phyloP scores from a whole-genome alignment of 2,329 filamentous ascomycete species.

The Pestalotiopsis sp. region DNA sequence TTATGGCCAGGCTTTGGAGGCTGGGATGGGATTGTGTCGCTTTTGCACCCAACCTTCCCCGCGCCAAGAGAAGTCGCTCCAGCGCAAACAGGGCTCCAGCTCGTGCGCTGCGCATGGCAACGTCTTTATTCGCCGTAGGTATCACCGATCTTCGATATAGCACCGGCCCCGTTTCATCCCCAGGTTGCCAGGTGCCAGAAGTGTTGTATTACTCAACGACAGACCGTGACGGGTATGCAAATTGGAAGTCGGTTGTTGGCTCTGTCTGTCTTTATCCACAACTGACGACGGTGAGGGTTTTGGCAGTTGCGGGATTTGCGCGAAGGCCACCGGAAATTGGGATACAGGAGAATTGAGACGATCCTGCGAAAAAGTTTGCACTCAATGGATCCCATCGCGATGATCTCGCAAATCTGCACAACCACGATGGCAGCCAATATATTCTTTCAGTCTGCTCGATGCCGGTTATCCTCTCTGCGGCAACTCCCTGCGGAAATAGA shows the following conservation, averaged over 20 bases:
- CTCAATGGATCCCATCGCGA: background rate
- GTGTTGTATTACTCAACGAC: background rate
- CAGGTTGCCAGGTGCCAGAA: background rate
- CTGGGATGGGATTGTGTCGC: background rate
- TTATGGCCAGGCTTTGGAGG: background rate
- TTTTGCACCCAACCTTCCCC: background rate
- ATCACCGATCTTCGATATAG: background rate
- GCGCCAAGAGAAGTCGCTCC: background rate
- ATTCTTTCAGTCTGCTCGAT: background rate
- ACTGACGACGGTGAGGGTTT: background rate
- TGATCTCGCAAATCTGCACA: background rate
- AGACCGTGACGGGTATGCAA: background rate
- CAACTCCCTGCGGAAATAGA: conserved; percentile 35
- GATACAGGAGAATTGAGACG: background rate
- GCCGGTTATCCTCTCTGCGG: background rate
- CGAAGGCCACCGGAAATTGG: background rate
- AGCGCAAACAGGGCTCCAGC: background rate
- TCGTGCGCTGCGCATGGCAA: background rate
- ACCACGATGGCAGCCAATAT: background rate
- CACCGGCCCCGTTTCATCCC: background rate
- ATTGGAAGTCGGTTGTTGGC: background rate
- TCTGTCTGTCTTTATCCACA: background rate
- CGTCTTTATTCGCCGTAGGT: background rate
- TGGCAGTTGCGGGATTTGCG: background rate
- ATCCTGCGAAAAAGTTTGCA: background rate